Evolutionary conservation across 495 filamentous ascomycete species (phyloP), one percentile per base, ranked within the genome.

Genomic region (Tuber borchii): DNA sequence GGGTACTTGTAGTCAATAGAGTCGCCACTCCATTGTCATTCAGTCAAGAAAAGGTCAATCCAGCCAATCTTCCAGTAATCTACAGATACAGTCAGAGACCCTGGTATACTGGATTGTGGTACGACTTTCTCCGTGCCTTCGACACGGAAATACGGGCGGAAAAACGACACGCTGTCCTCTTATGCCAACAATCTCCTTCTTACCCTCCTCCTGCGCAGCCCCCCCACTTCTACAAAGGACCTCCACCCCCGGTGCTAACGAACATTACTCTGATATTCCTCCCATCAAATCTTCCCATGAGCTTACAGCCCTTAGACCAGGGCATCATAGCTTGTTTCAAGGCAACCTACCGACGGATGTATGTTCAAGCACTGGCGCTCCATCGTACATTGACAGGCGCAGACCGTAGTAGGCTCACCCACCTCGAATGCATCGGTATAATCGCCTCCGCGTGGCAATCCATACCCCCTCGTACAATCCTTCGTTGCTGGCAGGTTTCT

Each of bases 71-170:
- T 2, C 79, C 78, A 48, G 79, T 81, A 19, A 80, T 75, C n/a
- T 81, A 81, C 48, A 77, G 78, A 51, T 80, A 81, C 46, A 81
- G 80, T 75, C 80, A 81, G n/a, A 80, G 77, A 45, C 75, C 78
- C 39, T 65, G 56, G 56, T 65, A 65, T 34, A 81, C 78, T 26
- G 79, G 76, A 39, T 73, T 81, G 31, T 81, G 78, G 79, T 80
- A 80, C 26, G 79, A 81, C 72, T 81, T 80, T 16, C 78, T 81
- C 37, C 74, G 78, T 22, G 61, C 78, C 7, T 77, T 81, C 31
- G 79, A 81, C 70, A 51, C 40, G 19, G 79, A 81, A 70, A 81
- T 81, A 79, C 73, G 72, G 14, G 61, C 69, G 51, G 71, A 70
- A n/a, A 70, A 79, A 31, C 74, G 79, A 31, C 79, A 77, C 26